Conservation (phyloP, 2,329 filamentous ascomycete species). For the Colletotrichum trifolii region DNA sequence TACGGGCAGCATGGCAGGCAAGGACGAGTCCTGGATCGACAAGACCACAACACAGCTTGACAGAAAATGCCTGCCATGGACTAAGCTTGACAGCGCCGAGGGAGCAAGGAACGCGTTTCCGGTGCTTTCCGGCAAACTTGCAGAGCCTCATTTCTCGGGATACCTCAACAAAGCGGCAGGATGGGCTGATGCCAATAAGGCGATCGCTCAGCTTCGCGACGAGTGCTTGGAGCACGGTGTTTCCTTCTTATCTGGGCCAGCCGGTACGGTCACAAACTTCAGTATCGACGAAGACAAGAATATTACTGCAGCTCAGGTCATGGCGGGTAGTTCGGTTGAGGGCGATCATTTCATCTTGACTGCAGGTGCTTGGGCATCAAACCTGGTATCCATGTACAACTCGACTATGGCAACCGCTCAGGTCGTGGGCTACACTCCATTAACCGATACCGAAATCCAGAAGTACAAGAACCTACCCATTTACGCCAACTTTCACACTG, state of each 20-base stretch:
- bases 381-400: slow-evolving; percentile 67
- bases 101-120: slow-evolving; percentile 14
- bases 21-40: slow-evolving; percentile 21
- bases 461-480: slow-evolving; percentile 67
- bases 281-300: slow-evolving; percentile 36
- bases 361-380: slow-evolving; percentile 73
- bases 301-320: not conserved
- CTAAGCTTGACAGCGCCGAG: not conserved
- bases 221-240: slow-evolving; percentile 39
- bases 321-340: not conserved
- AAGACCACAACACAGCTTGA: slow-evolving; percentile 12
- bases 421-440: slow-evolving; percentile 71
- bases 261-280: slow-evolving; percentile 44
- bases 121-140: slow-evolving; percentile 19
- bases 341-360: slow-evolving; percentile 60
- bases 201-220: slow-evolving; percentile 17
- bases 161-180: slow-evolving; percentile 46
- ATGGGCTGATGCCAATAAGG: slow-evolving; percentile 42
- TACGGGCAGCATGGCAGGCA: slow-evolving; percentile 29
- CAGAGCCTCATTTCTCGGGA: slow-evolving; percentile 40
- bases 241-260: slow-evolving; percentile 43
- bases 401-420: slow-evolving; percentile 74
- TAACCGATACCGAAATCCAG: slow-evolving; percentile 67
- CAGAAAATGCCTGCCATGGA: slow-evolving; percentile 16
- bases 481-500: slow-evolving; percentile 63